Percentiles rank a stretch among this genome's conserved stretches.
Conservation (phyloP, 305 asterid species). For the Fraxinus dipetala region DNA sequence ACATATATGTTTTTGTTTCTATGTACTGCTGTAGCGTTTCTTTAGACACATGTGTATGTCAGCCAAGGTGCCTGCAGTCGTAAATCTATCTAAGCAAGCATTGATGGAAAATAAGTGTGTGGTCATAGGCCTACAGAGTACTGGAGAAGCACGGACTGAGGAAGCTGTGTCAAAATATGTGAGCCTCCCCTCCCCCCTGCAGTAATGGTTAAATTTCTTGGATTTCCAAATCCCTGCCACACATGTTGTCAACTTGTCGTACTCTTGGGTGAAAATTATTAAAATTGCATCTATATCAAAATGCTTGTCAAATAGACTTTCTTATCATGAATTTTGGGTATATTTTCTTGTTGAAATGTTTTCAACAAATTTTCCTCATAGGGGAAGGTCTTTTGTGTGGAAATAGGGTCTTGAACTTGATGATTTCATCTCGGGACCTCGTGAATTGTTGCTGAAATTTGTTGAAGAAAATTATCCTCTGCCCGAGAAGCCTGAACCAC, state of each 20-base stretch:
- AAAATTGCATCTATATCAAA: conserved; percentile 7
- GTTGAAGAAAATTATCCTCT: conserved; percentile 97
- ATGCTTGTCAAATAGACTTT: not conserved
- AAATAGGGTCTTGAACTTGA: conserved; percentile 90
- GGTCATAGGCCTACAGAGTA: conserved; percentile 94
- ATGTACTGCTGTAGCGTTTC: conserved; percentile 67
- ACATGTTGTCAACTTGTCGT: conserved; percentile 12
- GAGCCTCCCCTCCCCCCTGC: conserved; percentile 18
- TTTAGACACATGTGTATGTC: conserved; percentile 97
- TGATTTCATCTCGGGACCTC: conserved; percentile 98
- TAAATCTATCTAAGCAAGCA: conserved; percentile 79
- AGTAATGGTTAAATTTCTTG: conserved; percentile 6
- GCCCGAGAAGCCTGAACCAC: conserved; percentile 88
- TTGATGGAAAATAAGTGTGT: conserved; percentile 75
- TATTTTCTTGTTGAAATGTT: conserved; percentile 16
- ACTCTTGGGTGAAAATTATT: not conserved
- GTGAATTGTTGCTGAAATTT: conserved; percentile 90
- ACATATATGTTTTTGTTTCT: conserved; percentile 25
- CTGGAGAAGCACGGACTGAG: conserved; percentile 98
- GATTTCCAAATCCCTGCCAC: not conserved
- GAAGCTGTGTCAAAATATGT: conserved; percentile 97
- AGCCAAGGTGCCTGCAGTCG: conserved; percentile 94
- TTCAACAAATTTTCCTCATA: conserved; percentile 12
- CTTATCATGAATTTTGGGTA: not conserved
- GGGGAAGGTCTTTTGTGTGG: conserved; percentile 21